These are phyloP conservation scores for Blastobotrys persicus DNA, from an alignment of 1,139 yeast species.

Conservation along the genomic window DNA sequence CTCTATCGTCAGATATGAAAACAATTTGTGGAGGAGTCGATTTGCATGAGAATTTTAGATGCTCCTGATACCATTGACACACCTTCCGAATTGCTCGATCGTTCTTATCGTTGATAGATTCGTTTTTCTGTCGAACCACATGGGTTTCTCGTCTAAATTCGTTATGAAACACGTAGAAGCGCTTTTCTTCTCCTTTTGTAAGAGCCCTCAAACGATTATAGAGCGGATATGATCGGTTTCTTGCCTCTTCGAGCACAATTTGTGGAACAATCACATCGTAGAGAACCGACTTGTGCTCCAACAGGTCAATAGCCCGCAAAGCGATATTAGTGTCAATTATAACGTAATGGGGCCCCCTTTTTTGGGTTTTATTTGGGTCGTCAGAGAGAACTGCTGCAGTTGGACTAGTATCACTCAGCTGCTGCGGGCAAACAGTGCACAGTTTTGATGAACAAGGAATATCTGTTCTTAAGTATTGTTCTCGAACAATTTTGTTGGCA, in stretches of 20 bases:
- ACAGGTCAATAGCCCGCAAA: slow-evolving; percentile 81
- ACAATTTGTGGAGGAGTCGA: slow-evolving; percentile 47
- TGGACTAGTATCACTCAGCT: slow-evolving; percentile 30
- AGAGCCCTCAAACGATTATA: slow-evolving; percentile 80
- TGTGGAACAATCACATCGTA: slow-evolving; percentile 92
- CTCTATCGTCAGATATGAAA: slow-evolving; percentile 74
- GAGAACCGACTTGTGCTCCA: slow-evolving; percentile 76
- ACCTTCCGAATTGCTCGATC: slow-evolving; percentile 85
- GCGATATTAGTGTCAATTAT: slow-evolving; percentile 88
- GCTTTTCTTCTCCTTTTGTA: slow-evolving; percentile 68
- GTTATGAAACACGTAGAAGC: slow-evolving; percentile 90
- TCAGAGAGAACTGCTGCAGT: slow-evolving; percentile 44
- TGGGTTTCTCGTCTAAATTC: slow-evolving; percentile 79
- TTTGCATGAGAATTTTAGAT: slow-evolving; percentile 44
- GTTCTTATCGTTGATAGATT: slow-evolving; percentile 83
- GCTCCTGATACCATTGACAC: slow-evolving; percentile 68
- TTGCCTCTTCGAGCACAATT: slow-evolving; percentile 89
- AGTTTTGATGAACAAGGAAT: slow-evolving; percentile 82
- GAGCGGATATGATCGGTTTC: slow-evolving; percentile 82
- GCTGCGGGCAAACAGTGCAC: slow-evolving; percentile 56
- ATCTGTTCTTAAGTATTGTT: slow-evolving; percentile 87
- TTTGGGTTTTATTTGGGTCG: slow-evolving; percentile 55
- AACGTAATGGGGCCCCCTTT: slow-evolving; percentile 66
- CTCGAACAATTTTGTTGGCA: slow-evolving; percentile 88
- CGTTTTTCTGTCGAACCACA: slow-evolving; percentile 60